phyloP scores from a whole-genome alignment of 371 early-diverging fungal species.

The Funneliformis caledonium region DNA sequence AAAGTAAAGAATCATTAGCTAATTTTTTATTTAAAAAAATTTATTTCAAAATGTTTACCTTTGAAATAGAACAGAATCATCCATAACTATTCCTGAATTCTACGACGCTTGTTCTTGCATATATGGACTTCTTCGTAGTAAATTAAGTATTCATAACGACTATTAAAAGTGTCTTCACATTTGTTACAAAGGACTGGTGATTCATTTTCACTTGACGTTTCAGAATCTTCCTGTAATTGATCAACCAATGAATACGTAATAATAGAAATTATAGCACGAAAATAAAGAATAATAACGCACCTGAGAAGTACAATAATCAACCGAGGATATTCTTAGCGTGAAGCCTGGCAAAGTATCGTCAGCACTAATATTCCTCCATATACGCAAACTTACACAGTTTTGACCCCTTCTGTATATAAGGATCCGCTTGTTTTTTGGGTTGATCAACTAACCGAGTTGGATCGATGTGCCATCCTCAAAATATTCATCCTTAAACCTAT shows the following conservation, averaged over 20 bases:
- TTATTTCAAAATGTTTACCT: too few species aligned
- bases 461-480: constrained; percentile 1
- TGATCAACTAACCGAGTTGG: constrained; percentile 30
- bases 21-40: too few species aligned
- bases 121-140: constrained; percentile 31
- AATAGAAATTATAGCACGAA: too few species aligned
- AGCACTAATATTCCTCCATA: constrained; percentile 4
- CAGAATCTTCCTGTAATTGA: background rate
- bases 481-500: constrained; percentile 33
- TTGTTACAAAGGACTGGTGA: too few species aligned
- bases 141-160: constrained; percentile 25
- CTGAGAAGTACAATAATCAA: too few species aligned
- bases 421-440: constrained; percentile 33
- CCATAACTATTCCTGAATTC: too few species aligned
- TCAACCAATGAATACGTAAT: too few species aligned
- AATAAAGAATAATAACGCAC: too few species aligned
- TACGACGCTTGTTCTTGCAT: too few species aligned
- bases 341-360: constrained; percentile 1
- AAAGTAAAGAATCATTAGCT: too few species aligned
- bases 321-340: background rate
- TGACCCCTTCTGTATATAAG: constrained; percentile 14
- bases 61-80: too few species aligned
- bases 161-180: constrained; percentile 19
- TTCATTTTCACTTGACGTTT: background rate
- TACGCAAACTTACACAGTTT: background rate